Conservation (phyloP, 1,284 basidiomycete genomes). For the Paramarasmius palmivorus region DNA sequence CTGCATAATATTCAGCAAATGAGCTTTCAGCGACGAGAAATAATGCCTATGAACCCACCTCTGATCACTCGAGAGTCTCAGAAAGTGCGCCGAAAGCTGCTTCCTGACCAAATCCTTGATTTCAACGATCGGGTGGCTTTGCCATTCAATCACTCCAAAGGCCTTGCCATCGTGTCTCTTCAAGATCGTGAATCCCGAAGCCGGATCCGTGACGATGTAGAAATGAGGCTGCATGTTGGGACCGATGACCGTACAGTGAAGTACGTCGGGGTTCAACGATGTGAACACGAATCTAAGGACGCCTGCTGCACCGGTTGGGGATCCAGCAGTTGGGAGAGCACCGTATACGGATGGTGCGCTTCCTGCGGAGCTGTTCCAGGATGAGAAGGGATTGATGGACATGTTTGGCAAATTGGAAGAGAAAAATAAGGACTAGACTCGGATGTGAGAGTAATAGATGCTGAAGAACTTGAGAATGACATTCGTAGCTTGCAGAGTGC, state of each 20-base stretch:
- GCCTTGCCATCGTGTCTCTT: conserved; percentile 18
- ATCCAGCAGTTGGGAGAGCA: no score
- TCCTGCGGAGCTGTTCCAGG: no score
- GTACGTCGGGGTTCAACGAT: conserved; percentile 19
- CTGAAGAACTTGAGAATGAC: no score
- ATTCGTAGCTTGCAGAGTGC: no score
- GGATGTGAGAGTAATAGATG: no score
- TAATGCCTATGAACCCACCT: conserved; percentile 7
- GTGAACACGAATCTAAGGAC: not conserved
- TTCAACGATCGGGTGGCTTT: conserved; percentile 11
- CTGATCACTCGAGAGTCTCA: conserved; percentile 13
- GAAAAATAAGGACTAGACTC: no score
- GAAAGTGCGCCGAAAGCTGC: conserved; percentile 9
- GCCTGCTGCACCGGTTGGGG: no score
- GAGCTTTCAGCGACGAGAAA: not conserved
- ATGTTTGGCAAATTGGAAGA: no score
- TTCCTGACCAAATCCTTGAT: conserved; percentile 11
- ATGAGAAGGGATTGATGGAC: not conserved
- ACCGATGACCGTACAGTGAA: conserved; percentile 29
- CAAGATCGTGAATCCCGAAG: conserved; percentile 19
- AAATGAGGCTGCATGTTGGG: conserved; percentile 19
- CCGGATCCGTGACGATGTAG: conserved; percentile 17
- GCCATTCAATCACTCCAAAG: conserved; percentile 18
- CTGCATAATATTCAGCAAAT: not conserved
- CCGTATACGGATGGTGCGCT: no score